Conservation (phyloP, 2,329 filamentous ascomycete species). For the Bretziella fagacearum region DNA sequence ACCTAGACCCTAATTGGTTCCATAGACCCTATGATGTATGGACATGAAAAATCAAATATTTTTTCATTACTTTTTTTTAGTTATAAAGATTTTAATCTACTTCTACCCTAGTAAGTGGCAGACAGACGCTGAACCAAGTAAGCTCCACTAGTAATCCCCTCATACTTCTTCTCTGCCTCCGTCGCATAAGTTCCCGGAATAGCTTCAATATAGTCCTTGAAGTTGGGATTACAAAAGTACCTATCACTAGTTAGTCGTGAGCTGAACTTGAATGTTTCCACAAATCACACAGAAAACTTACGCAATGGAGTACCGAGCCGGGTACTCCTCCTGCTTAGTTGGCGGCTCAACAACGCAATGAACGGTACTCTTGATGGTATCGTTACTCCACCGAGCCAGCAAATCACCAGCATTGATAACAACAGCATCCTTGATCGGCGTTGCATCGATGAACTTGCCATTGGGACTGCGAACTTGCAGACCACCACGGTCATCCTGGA, state of each 20-base stretch:
- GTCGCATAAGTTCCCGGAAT: constrained; percentile 57
- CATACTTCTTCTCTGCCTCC: constrained; percentile 59
- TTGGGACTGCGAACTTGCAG: constrained; percentile 50
- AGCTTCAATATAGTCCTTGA: constrained; percentile 56
- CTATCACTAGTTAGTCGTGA: constrained; percentile 21
- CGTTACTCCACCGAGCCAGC: constrained; percentile 76
- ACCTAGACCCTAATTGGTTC: too few species aligned
- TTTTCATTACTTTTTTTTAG: too few species aligned
- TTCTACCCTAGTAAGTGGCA: constrained; percentile 46
- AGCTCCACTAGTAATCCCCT: constrained; percentile 58
- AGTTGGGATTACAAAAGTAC: constrained; percentile 84
- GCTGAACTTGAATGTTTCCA: too few species aligned
- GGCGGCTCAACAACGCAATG: constrained; percentile 84
- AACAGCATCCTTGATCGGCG: constrained; percentile 62
- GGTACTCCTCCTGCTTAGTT: constrained; percentile 41
- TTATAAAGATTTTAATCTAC: too few species aligned
- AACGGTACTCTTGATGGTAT: constrained; percentile 75
- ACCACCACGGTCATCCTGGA: constrained; percentile 41
- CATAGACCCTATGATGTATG: too few species aligned
- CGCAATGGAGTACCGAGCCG: constrained; percentile 70
- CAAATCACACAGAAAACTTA: constrained; percentile 28
- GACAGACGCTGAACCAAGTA: constrained; percentile 65
- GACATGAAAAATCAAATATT: too few species aligned
- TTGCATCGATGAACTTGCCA: constrained; percentile 66
- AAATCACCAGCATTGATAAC: constrained; percentile 84